phyloP scores from a whole-genome alignment of 2,329 filamentous ascomycete species.

The Penicillium occitanis region DNA sequence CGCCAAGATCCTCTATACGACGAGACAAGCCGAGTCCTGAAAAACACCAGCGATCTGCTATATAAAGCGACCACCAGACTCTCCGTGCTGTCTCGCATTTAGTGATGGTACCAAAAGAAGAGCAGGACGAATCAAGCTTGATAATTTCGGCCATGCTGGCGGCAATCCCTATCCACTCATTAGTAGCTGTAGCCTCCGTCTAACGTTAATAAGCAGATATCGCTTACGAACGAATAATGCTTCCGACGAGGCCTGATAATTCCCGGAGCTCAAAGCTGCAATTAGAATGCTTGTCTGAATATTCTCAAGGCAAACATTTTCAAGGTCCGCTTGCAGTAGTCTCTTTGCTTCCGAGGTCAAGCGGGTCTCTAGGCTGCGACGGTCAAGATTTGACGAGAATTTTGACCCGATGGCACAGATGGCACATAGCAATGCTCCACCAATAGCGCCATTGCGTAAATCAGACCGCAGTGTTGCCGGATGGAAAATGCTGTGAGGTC shows the following conservation, averaged over 20 bases:
- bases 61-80: constrained; percentile 2
- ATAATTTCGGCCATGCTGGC: not conserved
- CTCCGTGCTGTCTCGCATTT: not conserved
- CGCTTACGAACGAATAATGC: not conserved
- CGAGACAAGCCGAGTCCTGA: not conserved
- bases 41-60: not conserved
- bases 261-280: not conserved
- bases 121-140: not conserved
- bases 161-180: not conserved
- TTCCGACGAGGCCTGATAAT: not conserved
- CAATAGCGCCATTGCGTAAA: not conserved
- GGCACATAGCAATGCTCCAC: not conserved
- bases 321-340: not conserved
- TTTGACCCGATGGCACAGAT: not conserved
- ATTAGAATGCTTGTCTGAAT: not conserved
- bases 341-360: not conserved
- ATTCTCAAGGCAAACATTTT: not conserved
- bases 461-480: not conserved
- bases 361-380: not conserved
- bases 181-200: not conserved
- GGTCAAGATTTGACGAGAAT: not conserved
- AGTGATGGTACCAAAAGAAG: not conserved
- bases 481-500: not conserved
- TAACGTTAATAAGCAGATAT: not conserved
- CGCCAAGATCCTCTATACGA: not conserved